Base-by-base conservation (phyloP, 805 yeast species). In the Candida nemodendra region DNA sequence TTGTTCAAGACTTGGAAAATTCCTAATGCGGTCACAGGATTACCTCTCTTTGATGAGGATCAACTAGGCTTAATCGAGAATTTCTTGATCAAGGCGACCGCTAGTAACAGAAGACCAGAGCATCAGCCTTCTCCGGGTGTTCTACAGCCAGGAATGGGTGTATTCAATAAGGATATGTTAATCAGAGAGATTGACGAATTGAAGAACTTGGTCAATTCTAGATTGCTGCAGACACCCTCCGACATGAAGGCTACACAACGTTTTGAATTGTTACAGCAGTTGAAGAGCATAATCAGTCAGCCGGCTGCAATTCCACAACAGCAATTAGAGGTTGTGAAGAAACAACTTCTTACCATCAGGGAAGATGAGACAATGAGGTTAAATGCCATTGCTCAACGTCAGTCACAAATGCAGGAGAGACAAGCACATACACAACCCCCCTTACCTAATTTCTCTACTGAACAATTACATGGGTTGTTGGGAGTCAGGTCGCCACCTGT, bases 1-100 rank as follows among this genome's bases (percentile, higher is more conserved):
- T 65, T 93, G 45, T 91, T 86, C 64, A 81, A 81, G 56, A 86
- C 96, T 13, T 93, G 99, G 99, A 81, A 84, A 58, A 64, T 63
- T 31, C 78, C 90, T 22, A 78, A 74, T 34, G 67, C 78, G 2
- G 69, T 75, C 28, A 72, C 83, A n/a, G 79, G 78, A 6, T 56
- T 73, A 31, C 84, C 90, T 4, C 66, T 93, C 30, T 90, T 95
- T 57, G 83, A 87, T 11, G 69, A 66, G 24, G 81, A 77, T 4
- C 82, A 85, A 27, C 66, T 90, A 46, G 77, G 76, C 19, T 77
- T 72, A 53, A 84, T 93, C 39, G 95, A 87, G 49, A 70, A 65
- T 29, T 93, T 89, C 56, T 64, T 95, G 45, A 67, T 76, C 14
- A 75, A 69, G 52, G 84, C 81, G 21, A 74, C 81, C 16, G 69